Evolutionary conservation across 352 stramenopile genomes (phyloP).

Genomic region (Pythium phragmitis): DNA sequence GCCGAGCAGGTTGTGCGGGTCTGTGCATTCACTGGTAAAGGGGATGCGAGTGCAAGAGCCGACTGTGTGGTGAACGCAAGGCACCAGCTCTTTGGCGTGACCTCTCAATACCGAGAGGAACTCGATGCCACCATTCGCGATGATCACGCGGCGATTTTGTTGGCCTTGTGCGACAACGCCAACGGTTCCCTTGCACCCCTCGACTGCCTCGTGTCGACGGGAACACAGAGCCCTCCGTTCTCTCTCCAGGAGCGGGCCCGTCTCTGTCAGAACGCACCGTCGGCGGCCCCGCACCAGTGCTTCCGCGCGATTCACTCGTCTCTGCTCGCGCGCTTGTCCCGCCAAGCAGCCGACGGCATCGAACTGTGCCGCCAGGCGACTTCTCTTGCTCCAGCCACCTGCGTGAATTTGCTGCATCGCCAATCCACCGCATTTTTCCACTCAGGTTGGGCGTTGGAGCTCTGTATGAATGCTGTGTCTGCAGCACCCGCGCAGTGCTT

Average conservation of each 20-base stretch:
- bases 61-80: constrained; percentile 15
- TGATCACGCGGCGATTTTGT: constrained; percentile 11
- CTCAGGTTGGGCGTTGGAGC: not conserved
- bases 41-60: not conserved
- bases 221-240: constrained; percentile 4
- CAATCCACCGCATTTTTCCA: not conserved
- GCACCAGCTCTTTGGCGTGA: constrained; percentile 1
- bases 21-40: not conserved
- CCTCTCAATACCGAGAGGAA: not conserved
- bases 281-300: constrained; percentile 8
- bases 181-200: not conserved
- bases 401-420: constrained; percentile 24
- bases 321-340: not conserved
- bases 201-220: constrained; percentile 14
- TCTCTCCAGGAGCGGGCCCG: not conserved
- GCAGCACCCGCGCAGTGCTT: constrained; percentile 32
- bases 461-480: constrained; percentile 16
- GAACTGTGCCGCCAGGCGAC: constrained; percentile 22
- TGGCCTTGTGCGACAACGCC: constrained; percentile 16
- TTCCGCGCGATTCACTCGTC: constrained; percentile 13
- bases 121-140: not conserved
- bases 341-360: constrained; percentile 6
- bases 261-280: constrained; percentile 16
- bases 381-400: constrained; percentile 1
- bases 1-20: constrained; percentile 14